Evolutionary conservation across 306 rosid species (phyloP).

Genomic region (Glycyrrhiza uralensis): DNA sequence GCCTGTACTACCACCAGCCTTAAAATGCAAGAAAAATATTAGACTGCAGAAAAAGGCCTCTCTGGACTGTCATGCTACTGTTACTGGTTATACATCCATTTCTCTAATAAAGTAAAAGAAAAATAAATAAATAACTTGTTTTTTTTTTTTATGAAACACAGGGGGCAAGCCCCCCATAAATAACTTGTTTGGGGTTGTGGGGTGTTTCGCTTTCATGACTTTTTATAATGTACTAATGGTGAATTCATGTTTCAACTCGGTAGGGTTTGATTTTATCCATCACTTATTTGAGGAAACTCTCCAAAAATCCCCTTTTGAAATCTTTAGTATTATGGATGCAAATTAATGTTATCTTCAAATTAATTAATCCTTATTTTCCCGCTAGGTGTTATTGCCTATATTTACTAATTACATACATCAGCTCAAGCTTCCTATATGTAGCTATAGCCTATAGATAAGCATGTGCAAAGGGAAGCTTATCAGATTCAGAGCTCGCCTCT

Average conservation of each 20-base stretch:
- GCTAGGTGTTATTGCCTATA: no score
- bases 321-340: no score
- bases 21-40: conserved; percentile 16
- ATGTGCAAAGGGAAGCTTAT: no score
- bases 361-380: neutral
- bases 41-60: conserved; percentile 2
- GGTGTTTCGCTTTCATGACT: conserved; percentile 3
- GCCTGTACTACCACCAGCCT: neutral
- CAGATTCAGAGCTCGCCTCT: no score
- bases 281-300: neutral
- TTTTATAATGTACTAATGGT: conserved; percentile 11
- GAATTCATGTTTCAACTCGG: conserved; percentile 12
- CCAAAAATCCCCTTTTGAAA: neutral
- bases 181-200: neutral
- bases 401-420: neutral
- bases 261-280: no score
- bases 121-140: neutral
- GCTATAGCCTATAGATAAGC: no score
- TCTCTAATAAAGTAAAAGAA: neutral
- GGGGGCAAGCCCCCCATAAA: no score
- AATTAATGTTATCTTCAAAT: neutral
- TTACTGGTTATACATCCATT: neutral
- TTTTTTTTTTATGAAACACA: no score
- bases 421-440: neutral
- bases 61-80: neutral